These are phyloP conservation scores for Pholiota conissans DNA, from an alignment of 768 basidiomycete species.

Conservation along the genomic window DNA sequence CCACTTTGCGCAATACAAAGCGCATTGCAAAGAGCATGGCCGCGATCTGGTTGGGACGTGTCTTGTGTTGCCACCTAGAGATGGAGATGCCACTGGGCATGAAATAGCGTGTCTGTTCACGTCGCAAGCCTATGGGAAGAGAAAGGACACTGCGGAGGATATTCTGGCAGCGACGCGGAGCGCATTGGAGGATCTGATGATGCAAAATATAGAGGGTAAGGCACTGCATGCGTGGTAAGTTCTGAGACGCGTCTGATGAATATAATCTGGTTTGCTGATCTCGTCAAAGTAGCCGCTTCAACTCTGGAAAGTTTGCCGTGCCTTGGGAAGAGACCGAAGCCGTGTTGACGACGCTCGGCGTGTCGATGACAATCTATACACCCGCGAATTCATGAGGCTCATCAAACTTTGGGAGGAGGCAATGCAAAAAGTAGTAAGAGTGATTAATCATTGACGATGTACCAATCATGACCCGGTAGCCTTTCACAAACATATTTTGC, in stretches of 20 bases:
- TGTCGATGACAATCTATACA: constrained; percentile 36
- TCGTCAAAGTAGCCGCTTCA: constrained; percentile 34
- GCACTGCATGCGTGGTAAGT: constrained; percentile 40
- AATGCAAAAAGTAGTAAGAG: too few relatives aligned
- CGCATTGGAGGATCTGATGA: constrained; percentile 33
- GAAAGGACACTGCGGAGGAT: constrained; percentile 34
- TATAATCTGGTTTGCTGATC: neutral
- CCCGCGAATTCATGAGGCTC: neutral
- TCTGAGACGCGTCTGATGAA: neutral
- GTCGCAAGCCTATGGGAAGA: constrained; percentile 36
- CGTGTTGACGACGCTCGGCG: constrained; percentile 30
- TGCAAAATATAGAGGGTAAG: constrained; percentile 31
- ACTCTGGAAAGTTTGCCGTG: constrained; percentile 45
- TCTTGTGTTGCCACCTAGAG: constrained; percentile 26
- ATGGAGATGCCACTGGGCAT: constrained; percentile 27
- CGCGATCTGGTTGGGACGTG: constrained; percentile 36
- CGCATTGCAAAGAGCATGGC: constrained; percentile 28
- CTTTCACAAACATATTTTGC: constrained; percentile 25
- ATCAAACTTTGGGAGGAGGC: neutral
- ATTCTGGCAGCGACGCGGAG: constrained; percentile 35
- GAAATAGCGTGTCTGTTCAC: constrained; percentile 44
- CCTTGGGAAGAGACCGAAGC: constrained; percentile 38
- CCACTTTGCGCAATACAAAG: constrained; percentile 33
- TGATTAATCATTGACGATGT: constrained; percentile 19
- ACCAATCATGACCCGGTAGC: constrained; percentile 21